phyloP scores from a whole-genome alignment of 306 rosid genomes.

The Dalbergia cochinchinensis region DNA sequence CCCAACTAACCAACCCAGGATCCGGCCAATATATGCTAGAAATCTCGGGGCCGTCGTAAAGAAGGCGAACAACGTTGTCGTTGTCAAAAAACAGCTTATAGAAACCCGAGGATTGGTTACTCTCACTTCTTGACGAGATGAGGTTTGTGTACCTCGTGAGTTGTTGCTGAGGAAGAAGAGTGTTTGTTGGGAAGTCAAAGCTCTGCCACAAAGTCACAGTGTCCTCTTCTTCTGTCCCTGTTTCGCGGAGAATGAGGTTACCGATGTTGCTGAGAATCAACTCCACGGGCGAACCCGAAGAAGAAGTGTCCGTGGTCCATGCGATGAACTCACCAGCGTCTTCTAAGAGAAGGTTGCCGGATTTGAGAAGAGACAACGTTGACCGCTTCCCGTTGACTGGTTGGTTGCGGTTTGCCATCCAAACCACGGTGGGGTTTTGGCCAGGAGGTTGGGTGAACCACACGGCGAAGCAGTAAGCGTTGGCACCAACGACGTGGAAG shows the following conservation, averaged over 20 bases:
- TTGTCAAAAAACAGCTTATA: conserved; percentile 48
- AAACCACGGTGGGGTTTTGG: conserved; percentile 29
- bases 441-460: conserved; percentile 44
- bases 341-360: conserved; percentile 45
- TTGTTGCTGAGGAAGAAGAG: conserved; percentile 49
- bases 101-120: conserved; percentile 53
- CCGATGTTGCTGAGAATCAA: conserved; percentile 40
- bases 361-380: conserved; percentile 47
- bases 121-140: conserved; percentile 50
- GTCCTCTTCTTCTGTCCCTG: neutral
- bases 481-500: conserved; percentile 44
- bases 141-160: conserved; percentile 44
- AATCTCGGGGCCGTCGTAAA: conserved; percentile 47
- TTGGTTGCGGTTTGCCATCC: conserved; percentile 54
- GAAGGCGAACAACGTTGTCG: conserved; percentile 47
- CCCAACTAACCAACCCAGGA: conserved; percentile 46
- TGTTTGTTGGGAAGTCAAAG: conserved; percentile 48
- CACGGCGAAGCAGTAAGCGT: conserved; percentile 55
- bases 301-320: conserved; percentile 49
- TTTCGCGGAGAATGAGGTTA: conserved; percentile 35
- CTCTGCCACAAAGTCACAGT: conserved; percentile 47
- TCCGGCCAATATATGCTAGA: conserved; percentile 57
- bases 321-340: conserved; percentile 42
- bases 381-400: conserved; percentile 54
- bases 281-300: neutral